Evolutionary conservation across 2,329 filamentous ascomycete species (phyloP).

Genomic region (Xenosphaeropsis pyriputrescens): DNA sequence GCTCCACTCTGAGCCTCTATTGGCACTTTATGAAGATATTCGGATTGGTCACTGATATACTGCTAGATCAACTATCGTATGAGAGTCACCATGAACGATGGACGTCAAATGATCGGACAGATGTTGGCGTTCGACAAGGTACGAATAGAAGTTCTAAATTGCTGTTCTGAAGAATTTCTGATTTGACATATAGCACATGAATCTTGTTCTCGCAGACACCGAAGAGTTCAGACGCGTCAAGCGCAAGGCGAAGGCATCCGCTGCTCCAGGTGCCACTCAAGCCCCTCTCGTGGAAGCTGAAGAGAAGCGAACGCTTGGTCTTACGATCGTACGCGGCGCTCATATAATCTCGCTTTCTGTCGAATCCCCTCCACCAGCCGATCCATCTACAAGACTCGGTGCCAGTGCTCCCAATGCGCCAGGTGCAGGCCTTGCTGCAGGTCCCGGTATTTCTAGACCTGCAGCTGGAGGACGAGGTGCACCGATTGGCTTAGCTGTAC

Average conservation of each 20-base stretch:
- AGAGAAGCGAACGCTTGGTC: conserved; percentile 92
- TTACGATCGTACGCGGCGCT: conserved; percentile 87
- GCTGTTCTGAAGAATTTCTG: conserved; percentile 1
- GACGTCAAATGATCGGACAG: conserved; percentile 90
- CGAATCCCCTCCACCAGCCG: conserved; percentile 87
- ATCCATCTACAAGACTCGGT: conserved; percentile 80
- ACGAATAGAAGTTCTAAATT: conserved; percentile 5
- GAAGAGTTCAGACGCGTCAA: conserved; percentile 93
- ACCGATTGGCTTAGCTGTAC: conserved; percentile 67
- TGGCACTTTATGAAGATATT: neutral
- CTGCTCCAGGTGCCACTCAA: conserved; percentile 36
- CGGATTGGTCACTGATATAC: conserved; percentile 6
- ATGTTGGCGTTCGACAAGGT: conserved; percentile 99
- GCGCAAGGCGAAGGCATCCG: conserved; percentile 62
- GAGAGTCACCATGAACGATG: conserved; percentile 90
- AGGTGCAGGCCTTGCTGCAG: conserved; percentile 54
- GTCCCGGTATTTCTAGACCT: conserved; percentile 80
- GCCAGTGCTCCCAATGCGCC: conserved; percentile 52
- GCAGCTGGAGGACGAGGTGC: conserved; percentile 59
- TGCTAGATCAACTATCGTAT: conserved; percentile 96
- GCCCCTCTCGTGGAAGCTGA: conserved; percentile 70
- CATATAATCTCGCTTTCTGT: conserved; percentile 92
- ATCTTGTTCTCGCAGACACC: conserved; percentile 93
- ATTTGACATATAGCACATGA: conserved; percentile 66
- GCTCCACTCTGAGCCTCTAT: conserved; percentile 6